Conservation (phyloP, 1,284 basidiomycete genomes). For the Rhodotorula sp. region DNA sequence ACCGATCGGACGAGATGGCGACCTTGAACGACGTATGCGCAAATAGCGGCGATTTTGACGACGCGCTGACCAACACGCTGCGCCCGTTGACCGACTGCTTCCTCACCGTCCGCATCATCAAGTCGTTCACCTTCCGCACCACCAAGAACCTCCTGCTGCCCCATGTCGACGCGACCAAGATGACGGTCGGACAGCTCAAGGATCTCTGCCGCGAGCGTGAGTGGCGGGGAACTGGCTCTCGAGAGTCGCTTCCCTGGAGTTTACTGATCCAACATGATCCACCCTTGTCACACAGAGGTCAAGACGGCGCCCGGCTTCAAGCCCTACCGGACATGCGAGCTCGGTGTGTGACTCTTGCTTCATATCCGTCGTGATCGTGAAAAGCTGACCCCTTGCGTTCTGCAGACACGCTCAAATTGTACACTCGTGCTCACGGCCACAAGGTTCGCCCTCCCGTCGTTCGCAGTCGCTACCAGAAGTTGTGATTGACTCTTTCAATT, state of each 20-base stretch:
- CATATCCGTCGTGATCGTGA: fast-evolving
- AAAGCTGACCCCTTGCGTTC: neutral
- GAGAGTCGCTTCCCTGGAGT: neutral
- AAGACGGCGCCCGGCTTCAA: slow-evolving; percentile 76
- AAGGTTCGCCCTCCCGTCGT: slow-evolving; percentile 60
- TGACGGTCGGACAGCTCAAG: slow-evolving; percentile 75
- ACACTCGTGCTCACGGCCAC: slow-evolving; percentile 88
- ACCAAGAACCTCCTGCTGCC: slow-evolving; percentile 83
- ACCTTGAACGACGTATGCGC: neutral
- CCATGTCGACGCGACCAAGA: slow-evolving; percentile 71
- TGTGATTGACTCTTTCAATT: slow-evolving; percentile 2
- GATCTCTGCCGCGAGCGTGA: slow-evolving; percentile 64
- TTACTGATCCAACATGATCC: neutral
- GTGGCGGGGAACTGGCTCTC: neutral
- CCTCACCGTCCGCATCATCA: slow-evolving; percentile 88
- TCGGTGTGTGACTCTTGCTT: slow-evolving; percentile 57
- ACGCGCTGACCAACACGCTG: slow-evolving; percentile 63
- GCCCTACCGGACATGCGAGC: slow-evolving; percentile 67
- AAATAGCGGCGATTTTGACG: slow-evolving; percentile 35
- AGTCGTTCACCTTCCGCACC: slow-evolving; percentile 88
- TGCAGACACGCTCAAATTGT: slow-evolving; percentile 83
- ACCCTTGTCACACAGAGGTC: slow-evolving; percentile 56
- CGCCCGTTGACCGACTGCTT: slow-evolving; percentile 70
- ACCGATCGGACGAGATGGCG: neutral
- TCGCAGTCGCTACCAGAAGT: slow-evolving; percentile 6